Evolutionary conservation across 176 grass and related monocot genomes (phyloP).

Genomic region (Microstegium vimineum): DNA sequence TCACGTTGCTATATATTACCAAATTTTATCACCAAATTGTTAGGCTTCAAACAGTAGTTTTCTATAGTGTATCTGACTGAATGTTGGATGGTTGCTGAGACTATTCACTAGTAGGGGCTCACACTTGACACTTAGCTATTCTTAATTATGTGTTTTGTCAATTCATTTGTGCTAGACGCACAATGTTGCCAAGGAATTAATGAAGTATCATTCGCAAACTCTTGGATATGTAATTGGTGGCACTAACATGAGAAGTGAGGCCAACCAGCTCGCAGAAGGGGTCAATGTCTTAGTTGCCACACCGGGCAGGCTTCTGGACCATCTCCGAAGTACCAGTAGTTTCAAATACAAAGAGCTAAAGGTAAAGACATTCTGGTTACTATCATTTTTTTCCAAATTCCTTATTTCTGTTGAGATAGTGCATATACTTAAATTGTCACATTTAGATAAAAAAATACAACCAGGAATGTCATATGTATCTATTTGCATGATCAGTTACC

Average conservation of each 20-base stretch:
- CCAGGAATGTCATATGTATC: not conserved
- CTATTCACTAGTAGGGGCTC: not conserved
- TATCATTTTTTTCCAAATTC: not conserved
- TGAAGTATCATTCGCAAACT: constrained; percentile 87
- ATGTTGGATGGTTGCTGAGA: not conserved
- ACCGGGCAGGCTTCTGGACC: constrained; percentile 85
- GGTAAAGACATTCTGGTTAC: constrained; percentile 30
- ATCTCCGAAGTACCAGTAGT: constrained; percentile 66
- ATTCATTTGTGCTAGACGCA: constrained; percentile 53
- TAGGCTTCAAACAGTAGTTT: not conserved
- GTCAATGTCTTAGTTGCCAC: constrained; percentile 85
- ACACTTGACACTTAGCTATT: not conserved
- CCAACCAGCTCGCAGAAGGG: constrained; percentile 58
- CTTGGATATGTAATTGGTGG: constrained; percentile 81
- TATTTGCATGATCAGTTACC: not conserved
- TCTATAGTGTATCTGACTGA: not conserved
- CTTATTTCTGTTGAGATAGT: not conserved
- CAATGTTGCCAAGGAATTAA: constrained; percentile 80
- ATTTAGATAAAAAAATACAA: not conserved
- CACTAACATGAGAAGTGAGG: constrained; percentile 53
- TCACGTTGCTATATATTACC: not conserved
- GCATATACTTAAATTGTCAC: not conserved
- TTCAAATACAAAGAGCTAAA: constrained; percentile 73
- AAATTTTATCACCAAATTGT: not conserved
- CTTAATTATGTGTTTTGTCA: not conserved